These are phyloP conservation scores for Cladosporium oxysporum DNA, from an alignment of 2,329 filamentous ascomycete species.

Conservation along the genomic window DNA sequence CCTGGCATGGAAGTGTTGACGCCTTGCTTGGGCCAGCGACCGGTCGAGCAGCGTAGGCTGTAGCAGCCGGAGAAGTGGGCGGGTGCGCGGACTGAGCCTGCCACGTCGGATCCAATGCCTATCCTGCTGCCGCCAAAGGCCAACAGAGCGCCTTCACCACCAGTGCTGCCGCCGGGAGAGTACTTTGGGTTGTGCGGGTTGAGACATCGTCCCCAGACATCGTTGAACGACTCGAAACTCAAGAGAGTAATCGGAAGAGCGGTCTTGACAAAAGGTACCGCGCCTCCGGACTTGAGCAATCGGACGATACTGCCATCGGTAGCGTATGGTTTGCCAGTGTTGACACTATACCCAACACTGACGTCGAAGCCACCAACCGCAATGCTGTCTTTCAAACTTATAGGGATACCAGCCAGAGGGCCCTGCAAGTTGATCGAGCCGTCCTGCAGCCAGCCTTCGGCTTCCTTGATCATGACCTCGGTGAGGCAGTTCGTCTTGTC, in stretches of 20 bases:
- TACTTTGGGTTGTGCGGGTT: conserved; percentile 40
- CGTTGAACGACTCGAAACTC: conserved; percentile 78
- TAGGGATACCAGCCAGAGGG: conserved; percentile 81
- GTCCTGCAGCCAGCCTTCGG: conserved; percentile 68
- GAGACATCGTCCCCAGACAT: conserved; percentile 68
- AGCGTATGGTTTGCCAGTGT: conserved; percentile 65
- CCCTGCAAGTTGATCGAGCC: conserved; percentile 71
- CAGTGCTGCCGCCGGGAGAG: conserved; percentile 85
- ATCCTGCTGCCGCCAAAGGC: conserved; percentile 81
- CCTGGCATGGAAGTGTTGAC: conserved; percentile 87
- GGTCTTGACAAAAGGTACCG: conserved; percentile 90
- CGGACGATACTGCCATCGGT: conserved; percentile 73
- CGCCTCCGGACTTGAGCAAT: conserved; percentile 81
- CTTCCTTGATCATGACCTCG: conserved; percentile 77
- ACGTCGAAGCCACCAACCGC: conserved; percentile 81
- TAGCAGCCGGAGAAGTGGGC: conserved; percentile 92
- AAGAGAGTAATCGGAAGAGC: conserved; percentile 84
- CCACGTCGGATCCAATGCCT: conserved; percentile 87
- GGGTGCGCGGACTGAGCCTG: conserved; percentile 81
- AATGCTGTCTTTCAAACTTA: conserved; percentile 78
- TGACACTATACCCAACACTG: conserved; percentile 75
- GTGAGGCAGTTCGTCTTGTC: conserved; percentile 87
- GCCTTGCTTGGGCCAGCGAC: conserved; percentile 84
- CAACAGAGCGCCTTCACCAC: conserved; percentile 78
- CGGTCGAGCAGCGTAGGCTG: conserved; percentile 80